Evolutionary conservation across 768 basidiomycete species (phyloP).

Genomic region (Epithele typhae): DNA sequence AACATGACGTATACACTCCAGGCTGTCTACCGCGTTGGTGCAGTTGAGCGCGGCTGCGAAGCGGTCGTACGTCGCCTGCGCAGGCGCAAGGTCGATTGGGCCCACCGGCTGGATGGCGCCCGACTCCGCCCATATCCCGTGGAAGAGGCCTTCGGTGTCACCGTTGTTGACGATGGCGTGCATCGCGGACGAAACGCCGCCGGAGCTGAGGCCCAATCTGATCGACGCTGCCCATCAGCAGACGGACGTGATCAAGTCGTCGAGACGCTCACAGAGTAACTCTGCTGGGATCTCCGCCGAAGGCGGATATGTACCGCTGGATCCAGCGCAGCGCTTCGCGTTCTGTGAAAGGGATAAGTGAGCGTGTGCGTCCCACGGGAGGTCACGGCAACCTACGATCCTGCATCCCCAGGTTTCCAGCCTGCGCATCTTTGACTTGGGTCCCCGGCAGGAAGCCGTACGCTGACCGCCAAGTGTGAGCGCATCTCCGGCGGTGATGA

Average conservation of each 20-base stretch:
- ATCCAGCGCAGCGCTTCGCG: background rate
- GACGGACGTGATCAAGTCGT: too few species aligned
- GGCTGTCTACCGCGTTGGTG: constrained; percentile 1
- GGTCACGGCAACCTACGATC: background rate
- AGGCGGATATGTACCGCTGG: background rate
- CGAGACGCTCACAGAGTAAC: background rate
- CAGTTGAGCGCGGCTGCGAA: background rate
- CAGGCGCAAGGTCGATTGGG: background rate
- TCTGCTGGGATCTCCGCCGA: background rate
- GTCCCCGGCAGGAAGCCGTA: background rate
- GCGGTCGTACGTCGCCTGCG: constrained; percentile 1
- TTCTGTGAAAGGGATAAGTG: background rate
- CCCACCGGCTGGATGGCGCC: background rate
- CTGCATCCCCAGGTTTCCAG: background rate
- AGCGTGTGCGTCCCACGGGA: background rate
- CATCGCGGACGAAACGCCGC: constrained; percentile 12
- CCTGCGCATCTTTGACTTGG: background rate
- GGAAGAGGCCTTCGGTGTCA: constrained; percentile 14
- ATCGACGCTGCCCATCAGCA: too few species aligned
- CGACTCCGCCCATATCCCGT: constrained; percentile 9
- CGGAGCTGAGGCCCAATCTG: constrained; percentile 17
- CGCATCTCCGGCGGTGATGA: too few species aligned
- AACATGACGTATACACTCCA: constrained; percentile 11
- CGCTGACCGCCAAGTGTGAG: background rate
- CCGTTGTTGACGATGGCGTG: constrained; percentile 14